Conservation (phyloP, 2,329 filamentous ascomycete genomes). For the Penicillium brevicompactum region DNA sequence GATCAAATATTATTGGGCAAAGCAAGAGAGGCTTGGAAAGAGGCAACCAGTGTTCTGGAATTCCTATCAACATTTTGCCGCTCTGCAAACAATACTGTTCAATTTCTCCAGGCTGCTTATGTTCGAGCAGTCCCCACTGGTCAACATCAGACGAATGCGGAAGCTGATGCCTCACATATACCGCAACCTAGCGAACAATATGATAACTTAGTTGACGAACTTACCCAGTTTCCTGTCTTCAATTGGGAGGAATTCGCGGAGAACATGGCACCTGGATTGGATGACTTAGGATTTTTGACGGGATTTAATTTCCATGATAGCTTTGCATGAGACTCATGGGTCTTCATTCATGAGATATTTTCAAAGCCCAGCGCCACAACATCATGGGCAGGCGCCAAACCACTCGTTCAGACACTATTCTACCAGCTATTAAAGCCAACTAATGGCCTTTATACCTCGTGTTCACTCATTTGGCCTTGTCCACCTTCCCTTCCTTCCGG, state of each 20-base stretch:
- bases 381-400: neutral
- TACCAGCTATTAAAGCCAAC: neutral
- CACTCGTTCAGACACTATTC: neutral
- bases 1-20: neutral
- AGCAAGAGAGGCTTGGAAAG: constrained; percentile 1
- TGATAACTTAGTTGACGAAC: neutral
- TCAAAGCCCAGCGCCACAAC: neutral
- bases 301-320: constrained; percentile 1
- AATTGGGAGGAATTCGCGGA: constrained; percentile 2
- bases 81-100: constrained; percentile 1
- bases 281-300: constrained; percentile 5
- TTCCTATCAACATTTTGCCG: constrained; percentile 1
- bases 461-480: neutral
- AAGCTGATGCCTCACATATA: neutral
- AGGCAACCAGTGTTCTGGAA: neutral
- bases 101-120: constrained; percentile 4
- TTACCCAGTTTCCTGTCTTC: neutral
- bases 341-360: neutral
- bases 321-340: too few species aligned
- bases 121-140: neutral
- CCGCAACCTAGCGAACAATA: neutral
- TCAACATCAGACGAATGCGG: neutral
- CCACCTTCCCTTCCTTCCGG: neutral
- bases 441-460: neutral
- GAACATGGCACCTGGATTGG: constrained; percentile 1